Conservation (phyloP, 495 filamentous ascomycete species). For the Talaromyces wortmannii region DNA sequence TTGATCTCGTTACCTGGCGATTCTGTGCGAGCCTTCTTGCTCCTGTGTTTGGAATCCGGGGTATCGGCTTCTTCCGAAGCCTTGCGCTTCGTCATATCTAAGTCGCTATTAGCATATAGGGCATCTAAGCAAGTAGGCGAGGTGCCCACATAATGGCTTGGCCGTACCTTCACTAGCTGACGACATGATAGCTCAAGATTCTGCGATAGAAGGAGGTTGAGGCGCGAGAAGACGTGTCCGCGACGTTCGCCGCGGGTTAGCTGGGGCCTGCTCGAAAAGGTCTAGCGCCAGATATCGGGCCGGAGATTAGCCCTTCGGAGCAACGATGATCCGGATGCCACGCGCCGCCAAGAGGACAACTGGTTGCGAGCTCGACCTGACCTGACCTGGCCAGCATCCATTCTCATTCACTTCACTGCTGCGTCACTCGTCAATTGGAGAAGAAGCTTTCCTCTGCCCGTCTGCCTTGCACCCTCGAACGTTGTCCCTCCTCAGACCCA, state of each 20-base stretch:
- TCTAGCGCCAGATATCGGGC: not conserved
- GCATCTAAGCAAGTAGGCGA: not conserved
- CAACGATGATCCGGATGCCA: constrained; percentile 1
- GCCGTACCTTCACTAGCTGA: constrained; percentile 1
- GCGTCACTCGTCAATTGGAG: not conserved
- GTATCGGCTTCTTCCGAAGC: constrained; percentile 63
- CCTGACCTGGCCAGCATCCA: not conserved
- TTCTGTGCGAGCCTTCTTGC: constrained; percentile 57
- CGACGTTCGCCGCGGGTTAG: not conserved
- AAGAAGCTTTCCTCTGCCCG: not conserved
- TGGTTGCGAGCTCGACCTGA: not conserved
- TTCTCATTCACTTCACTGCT: not conserved
- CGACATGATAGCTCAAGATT: not conserved
- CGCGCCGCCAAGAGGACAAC: constrained; percentile 4
- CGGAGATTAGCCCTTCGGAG: not conserved
- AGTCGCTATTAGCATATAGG: constrained; percentile 6
- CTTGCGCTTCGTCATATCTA: constrained; percentile 68
- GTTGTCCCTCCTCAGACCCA: not conserved
- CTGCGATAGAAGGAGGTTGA: not conserved
- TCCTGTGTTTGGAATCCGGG: constrained; percentile 39
- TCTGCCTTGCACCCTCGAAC: not conserved
- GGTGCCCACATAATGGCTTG: not conserved
- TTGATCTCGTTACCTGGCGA: constrained; percentile 45
- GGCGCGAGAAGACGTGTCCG: not conserved
- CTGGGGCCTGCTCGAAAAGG: not conserved